These are phyloP conservation scores for Rheum nobile DNA, from an alignment of 148 eudicot genomes.

Conservation along the genomic window DNA sequence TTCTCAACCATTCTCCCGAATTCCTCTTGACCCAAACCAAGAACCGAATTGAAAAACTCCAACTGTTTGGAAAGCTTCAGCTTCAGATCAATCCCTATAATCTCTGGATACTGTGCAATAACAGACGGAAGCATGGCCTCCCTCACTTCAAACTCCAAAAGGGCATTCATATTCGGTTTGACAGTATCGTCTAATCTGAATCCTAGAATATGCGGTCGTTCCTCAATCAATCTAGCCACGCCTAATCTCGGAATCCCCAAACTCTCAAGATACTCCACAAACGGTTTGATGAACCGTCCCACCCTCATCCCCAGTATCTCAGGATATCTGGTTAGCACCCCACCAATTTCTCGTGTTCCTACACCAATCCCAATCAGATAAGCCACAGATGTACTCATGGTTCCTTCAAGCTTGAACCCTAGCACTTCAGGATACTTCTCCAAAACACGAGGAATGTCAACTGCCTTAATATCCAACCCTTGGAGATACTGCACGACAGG, in stretches of 20 bases:
- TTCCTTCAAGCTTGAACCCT: constrained; percentile 97
- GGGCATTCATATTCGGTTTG: constrained; percentile 60
- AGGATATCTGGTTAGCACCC: constrained; percentile 68
- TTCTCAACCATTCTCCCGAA: constrained; percentile 75
- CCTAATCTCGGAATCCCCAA: constrained; percentile 72
- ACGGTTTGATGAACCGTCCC: constrained; percentile 79
- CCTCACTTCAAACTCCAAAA: constrained; percentile 52
- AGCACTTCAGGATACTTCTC: constrained; percentile 86
- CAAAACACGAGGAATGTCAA: constrained; percentile 69
- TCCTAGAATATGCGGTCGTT: constrained; percentile 81
- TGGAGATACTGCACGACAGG: constrained; percentile 91
- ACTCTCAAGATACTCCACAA: constrained; percentile 76
- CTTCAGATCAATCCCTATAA: constrained; percentile 64
- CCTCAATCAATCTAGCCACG: constrained; percentile 81
- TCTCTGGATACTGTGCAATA: constrained; percentile 92
- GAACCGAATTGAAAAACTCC: constrained; percentile 31
- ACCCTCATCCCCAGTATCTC: constrained; percentile 94
- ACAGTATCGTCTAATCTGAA: constrained; percentile 60
- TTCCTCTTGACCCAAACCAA: constrained; percentile 46
- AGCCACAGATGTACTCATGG: constrained; percentile 99
- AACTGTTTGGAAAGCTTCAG: constrained; percentile 47
- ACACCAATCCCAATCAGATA: constrained; percentile 95
- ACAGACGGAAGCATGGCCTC: constrained; percentile 55
- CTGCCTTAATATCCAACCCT: constrained; percentile 72
- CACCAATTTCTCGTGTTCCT: constrained; percentile 79